phyloP scores from a whole-genome alignment of 306 rosid species.

The Malus sieversii region DNA sequence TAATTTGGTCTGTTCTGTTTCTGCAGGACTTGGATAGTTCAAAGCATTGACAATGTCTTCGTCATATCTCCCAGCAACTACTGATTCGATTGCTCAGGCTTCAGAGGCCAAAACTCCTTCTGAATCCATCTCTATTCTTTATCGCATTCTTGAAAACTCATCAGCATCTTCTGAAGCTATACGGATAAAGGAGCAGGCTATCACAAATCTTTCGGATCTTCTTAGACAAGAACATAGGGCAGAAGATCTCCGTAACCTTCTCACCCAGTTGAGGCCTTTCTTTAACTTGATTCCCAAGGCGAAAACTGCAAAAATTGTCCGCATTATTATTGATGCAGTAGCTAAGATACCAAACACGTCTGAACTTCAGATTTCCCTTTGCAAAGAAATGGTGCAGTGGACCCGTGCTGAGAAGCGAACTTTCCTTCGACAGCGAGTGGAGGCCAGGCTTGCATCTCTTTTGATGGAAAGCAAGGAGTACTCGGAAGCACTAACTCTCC shows the following conservation, averaged over 20 bases:
- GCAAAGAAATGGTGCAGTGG: slow-evolving; percentile 96
- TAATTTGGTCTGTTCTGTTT: slow-evolving; percentile 5
- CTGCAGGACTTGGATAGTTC: slow-evolving; percentile 32
- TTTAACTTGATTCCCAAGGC: slow-evolving; percentile 88
- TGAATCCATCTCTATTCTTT: slow-evolving; percentile 66
- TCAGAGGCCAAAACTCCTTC: slow-evolving; percentile 60
- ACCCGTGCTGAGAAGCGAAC: slow-evolving; percentile 89
- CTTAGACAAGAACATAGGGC: slow-evolving; percentile 78
- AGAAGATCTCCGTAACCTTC: slow-evolving; percentile 87
- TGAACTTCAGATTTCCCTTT: slow-evolving; percentile 75
- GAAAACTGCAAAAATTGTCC: slow-evolving; percentile 89
- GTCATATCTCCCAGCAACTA: slow-evolving; percentile 71
- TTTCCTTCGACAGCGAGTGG: slow-evolving; percentile 84
- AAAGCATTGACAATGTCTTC: slow-evolving; percentile 48
- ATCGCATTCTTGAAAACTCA: slow-evolving; percentile 66
- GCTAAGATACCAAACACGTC: slow-evolving; percentile 85
- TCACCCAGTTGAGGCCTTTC: slow-evolving; percentile 86
- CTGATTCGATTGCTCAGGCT: slow-evolving; percentile 66
- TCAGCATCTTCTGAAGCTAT: slow-evolving; percentile 81
- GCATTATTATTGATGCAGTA: slow-evolving; percentile 74
- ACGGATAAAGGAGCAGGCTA: slow-evolving; percentile 80
- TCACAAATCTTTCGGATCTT: slow-evolving; percentile 64
- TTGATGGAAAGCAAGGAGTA: slow-evolving; percentile 89
- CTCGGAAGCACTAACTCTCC: slow-evolving; percentile 75
- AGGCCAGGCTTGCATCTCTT: slow-evolving; percentile 92